Base-by-base conservation (phyloP, 495 filamentous ascomycete species). In the Xylaria longipes region DNA sequence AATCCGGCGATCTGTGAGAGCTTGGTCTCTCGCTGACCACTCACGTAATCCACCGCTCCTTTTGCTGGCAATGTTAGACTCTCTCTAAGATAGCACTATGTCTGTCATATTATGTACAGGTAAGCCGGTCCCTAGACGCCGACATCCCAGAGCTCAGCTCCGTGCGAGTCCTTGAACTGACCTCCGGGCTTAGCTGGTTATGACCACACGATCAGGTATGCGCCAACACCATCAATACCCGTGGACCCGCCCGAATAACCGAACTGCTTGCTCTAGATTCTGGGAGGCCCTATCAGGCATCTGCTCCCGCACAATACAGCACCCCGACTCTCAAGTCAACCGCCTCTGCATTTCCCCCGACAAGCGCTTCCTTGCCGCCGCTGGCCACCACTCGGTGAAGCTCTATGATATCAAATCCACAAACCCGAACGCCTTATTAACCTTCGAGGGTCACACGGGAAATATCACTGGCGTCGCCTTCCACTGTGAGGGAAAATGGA, bases 401-500 rank as follows among this genome's bases (percentile, higher is more conserved):
- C 91, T 99, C 50, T 99, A 96, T 83, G 97, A 98, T 73, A 96
- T 98, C 85, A 96, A 96, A 78, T 97, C 94, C 3, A 94, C 94
- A 8, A 98, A 98, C 75, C 94, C 96, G 2, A 94, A 94, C 68
- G 93, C 95, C 0, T 87, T 98, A 5, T 89, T 97, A 72, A 92
- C 91, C 46, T 98, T 99, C 77, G 95, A 98, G 71, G 96, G 96
- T 61, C 96, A 99, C 80, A 97, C 94, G 20, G 92, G 90, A 73
- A 99, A 99, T 74, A 89, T 99, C 78, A 99, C 96, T 0, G 96
- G 97, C 5, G 91, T 99, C 33, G 96, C 94, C 31, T 99, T 98
- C 78, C 96, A 99, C 80, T 97, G 94, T 76, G 96, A 99, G 79
- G 94, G 94, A 14, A 98, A 98, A 82, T 99, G 96, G 96, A 98